Conservation (phyloP, 2,329 filamentous ascomycete species). For the Pseudopyricularia cyperi region DNA sequence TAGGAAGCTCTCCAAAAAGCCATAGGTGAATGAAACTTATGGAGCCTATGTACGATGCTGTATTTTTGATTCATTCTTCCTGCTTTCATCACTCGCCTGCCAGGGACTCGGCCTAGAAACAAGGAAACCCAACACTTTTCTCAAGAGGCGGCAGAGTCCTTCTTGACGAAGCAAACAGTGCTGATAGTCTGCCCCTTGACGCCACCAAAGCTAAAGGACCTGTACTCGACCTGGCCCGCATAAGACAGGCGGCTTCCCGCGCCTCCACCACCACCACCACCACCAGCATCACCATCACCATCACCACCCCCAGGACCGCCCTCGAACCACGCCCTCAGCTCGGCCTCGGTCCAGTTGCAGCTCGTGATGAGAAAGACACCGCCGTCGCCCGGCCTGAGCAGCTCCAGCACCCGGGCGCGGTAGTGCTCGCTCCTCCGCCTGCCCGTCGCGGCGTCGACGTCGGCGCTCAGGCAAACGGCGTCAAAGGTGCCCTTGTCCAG, state of each 20-base stretch:
- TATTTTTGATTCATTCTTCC: too few relatives aligned
- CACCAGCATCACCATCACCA: slow-evolving; percentile 8
- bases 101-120: too few relatives aligned
- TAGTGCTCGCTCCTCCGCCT: slow-evolving; percentile 64
- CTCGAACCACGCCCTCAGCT: slow-evolving; percentile 71
- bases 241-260: slow-evolving; percentile 35
- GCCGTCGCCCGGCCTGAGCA: slow-evolving; percentile 60
- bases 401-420: slow-evolving; percentile 47
- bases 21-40: too few relatives aligned
- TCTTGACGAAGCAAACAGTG: slow-evolving; percentile 63
- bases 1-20: too few relatives aligned
- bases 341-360: slow-evolving; percentile 95
- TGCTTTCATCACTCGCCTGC: too few relatives aligned
- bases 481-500: slow-evolving; percentile 99
- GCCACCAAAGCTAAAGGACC: slow-evolving; percentile 79
- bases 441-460: slow-evolving; percentile 24
- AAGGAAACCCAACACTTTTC: neutral
- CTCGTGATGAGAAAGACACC: slow-evolving; percentile 79
- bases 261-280: slow-evolving; percentile 7
- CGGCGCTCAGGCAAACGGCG: slow-evolving; percentile 66
- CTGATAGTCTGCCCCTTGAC: slow-evolving; percentile 80
- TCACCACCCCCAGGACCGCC: slow-evolving; percentile 16
- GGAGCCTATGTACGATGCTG: too few relatives aligned
- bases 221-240: slow-evolving; percentile 63
- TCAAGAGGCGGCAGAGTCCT: neutral